These are phyloP conservation scores for Salix caprea DNA, from an alignment of 345 rosid genomes.

Conservation along the genomic window DNA sequence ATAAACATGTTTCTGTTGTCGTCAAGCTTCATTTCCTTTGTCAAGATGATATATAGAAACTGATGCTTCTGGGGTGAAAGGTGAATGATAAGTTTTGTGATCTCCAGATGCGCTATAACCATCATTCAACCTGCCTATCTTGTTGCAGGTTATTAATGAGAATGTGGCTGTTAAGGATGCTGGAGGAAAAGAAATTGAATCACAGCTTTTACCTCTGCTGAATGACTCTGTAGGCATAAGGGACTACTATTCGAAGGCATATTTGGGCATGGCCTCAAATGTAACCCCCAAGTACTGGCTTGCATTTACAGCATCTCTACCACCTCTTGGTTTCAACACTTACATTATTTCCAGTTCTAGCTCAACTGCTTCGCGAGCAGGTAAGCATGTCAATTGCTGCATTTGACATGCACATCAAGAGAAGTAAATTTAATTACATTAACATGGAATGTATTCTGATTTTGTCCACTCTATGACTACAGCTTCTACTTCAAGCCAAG, in stretches of 20 bases:
- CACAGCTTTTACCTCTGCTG: conserved; percentile 73
- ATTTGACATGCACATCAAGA: background rate
- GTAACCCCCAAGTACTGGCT: conserved; percentile 63
- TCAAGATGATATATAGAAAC: background rate
- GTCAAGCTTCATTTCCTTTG: background rate
- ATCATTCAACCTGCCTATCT: background rate
- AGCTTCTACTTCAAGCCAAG: conserved; percentile 17
- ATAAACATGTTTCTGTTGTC: background rate
- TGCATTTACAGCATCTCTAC: conserved; percentile 78
- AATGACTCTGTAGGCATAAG: conserved; percentile 44
- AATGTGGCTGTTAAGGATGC: conserved; percentile 61
- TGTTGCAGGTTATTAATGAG: conserved; percentile 54
- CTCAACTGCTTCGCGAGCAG: conserved; percentile 34
- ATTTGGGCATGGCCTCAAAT: conserved; percentile 53
- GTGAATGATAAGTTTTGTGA: background rate
- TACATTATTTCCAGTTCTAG: conserved; percentile 54
- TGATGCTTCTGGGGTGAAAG: background rate
- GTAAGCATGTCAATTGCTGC: conserved; percentile 28
- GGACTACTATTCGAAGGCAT: conserved; percentile 58
- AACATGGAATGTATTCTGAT: background rate
- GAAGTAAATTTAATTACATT: conserved; percentile 2
- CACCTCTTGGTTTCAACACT: conserved; percentile 87
- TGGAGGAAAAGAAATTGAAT: conserved; percentile 60
- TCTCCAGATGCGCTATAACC: too few relatives aligned
- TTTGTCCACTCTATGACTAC: background rate